These are phyloP conservation scores for Fusarium pseudoanthophilum DNA, from an alignment of 2,329 filamentous ascomycete genomes.

Conservation along the genomic window DNA sequence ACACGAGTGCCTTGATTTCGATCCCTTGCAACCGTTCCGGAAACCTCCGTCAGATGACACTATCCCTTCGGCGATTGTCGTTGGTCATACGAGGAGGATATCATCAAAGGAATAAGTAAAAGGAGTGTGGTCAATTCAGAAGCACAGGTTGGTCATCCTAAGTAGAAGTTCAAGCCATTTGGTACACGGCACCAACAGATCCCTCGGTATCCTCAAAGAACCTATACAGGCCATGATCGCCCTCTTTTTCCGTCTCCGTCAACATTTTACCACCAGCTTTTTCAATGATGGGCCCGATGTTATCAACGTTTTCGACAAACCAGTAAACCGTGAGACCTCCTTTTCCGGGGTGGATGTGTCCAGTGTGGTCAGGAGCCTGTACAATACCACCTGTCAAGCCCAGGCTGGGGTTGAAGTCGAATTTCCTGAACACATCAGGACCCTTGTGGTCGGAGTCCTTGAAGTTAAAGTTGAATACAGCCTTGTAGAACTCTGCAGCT, in stretches of 20 bases:
- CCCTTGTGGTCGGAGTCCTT: constrained; percentile 25
- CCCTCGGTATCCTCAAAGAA: constrained; percentile 50
- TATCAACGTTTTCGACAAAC: constrained; percentile 47
- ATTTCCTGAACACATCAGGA: constrained; percentile 34
- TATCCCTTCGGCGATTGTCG: too few relatives aligned
- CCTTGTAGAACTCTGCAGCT: constrained; percentile 46
- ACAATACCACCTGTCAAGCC: constrained; percentile 45
- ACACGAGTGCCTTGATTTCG: neutral
- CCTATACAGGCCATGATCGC: constrained; percentile 43
- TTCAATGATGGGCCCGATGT: constrained; percentile 40
- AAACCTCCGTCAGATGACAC: neutral
- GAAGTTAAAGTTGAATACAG: constrained; percentile 45
- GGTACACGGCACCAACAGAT: constrained; percentile 46
- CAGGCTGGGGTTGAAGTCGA: constrained; percentile 47
- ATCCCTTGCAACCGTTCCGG: neutral
- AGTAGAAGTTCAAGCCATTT: constrained; percentile 30
- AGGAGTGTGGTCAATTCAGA: neutral
- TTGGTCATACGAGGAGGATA: neutral
- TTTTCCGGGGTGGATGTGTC: constrained; percentile 40
- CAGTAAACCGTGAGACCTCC: constrained; percentile 46
- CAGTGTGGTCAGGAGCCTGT: constrained; percentile 42
- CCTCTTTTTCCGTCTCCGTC: constrained; percentile 43
- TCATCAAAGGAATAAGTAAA: neutral
- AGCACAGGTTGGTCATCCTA: neutral
- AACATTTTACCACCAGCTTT: constrained; percentile 46